A percentile compares a stretch with the other conserved stretches of the same genome.
Evolutionary conservation across 2,329 filamentous ascomycete genomes (phyloP).

Genomic region (Penicillium sp.): DNA sequence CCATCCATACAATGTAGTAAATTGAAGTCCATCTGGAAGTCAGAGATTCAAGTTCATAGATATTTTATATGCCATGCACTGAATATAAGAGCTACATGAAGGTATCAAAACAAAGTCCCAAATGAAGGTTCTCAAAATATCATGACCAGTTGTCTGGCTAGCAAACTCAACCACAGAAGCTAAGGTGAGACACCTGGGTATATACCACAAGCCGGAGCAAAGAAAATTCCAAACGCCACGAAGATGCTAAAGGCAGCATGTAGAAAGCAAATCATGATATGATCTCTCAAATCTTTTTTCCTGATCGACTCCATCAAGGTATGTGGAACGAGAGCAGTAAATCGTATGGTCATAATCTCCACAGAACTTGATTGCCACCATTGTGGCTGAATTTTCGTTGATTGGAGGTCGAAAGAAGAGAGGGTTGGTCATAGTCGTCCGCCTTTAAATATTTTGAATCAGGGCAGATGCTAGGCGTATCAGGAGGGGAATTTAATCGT

Average conservation of each 20-base stretch:
- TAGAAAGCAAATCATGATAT: conserved; percentile 7
- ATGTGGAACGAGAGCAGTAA: background rate
- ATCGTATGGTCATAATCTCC: background rate
- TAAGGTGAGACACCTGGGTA: conserved; percentile 17
- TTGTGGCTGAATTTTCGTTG: background rate
- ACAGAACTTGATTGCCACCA: background rate
- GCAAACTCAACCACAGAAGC: conserved; percentile 15
- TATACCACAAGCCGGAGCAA: conserved; percentile 16
- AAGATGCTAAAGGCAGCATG: conserved; percentile 7
- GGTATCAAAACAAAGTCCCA: background rate
- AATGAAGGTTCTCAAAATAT: background rate
- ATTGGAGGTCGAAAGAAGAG: background rate
- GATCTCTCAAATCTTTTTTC: background rate
- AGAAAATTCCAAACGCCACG: conserved; percentile 12
- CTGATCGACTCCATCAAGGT: background rate
- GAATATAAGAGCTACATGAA: background rate
- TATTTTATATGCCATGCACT: background rate
- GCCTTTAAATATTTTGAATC: background rate
- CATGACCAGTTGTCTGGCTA: conserved; percentile 3
- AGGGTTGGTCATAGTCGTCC: background rate
- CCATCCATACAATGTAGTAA: too few relatives aligned
- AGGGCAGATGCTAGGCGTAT: background rate
- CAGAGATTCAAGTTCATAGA: background rate
- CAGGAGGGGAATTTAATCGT: background rate
- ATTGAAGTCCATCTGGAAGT: too few relatives aligned